Percentiles rank a stretch among this genome's conserved stretches.
These are phyloP conservation scores for Globisporangium polare DNA, from an alignment of 352 stramenopile genomes.

Conservation along the genomic window DNA sequence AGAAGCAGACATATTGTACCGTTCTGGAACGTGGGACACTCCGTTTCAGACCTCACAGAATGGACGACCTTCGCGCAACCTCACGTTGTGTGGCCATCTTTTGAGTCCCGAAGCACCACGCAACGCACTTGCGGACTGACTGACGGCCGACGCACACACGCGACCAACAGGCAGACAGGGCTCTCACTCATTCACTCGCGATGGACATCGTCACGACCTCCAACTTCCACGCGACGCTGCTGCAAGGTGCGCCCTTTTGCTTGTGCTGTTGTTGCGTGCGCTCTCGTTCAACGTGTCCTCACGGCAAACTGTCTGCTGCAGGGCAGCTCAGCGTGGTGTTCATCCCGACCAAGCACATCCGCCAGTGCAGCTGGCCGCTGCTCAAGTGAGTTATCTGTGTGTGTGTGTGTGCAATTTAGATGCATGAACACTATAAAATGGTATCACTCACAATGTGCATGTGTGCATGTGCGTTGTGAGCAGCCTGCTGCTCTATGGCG, in stretches of 20 bases:
- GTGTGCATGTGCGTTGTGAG: background rate
- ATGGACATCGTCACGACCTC: slow-evolving; percentile 89
- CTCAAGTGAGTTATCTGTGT: slow-evolving; percentile 64
- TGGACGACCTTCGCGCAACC: slow-evolving; percentile 6
- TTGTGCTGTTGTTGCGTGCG: background rate
- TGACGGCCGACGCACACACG: background rate
- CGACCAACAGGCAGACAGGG: background rate
- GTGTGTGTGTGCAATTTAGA: background rate
- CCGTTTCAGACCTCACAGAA: background rate
- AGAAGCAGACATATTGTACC: no score
- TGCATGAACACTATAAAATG: background rate
- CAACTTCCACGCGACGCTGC: slow-evolving; percentile 86
- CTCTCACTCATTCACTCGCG: background rate
- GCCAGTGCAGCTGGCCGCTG: slow-evolving; percentile 71
- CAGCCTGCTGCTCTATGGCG: slow-evolving; percentile 78
- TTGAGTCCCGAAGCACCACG: background rate
- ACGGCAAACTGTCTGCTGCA: slow-evolving; percentile 16
- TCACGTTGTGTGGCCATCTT: slow-evolving; percentile 7
- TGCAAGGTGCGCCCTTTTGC: slow-evolving; percentile 43
- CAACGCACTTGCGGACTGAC: background rate
- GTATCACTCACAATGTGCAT: background rate
- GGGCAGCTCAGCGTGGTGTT: slow-evolving; percentile 78
- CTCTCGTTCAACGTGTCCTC: background rate
- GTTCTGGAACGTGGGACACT: background rate
- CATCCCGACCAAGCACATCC: slow-evolving; percentile 63